Conservation (phyloP, 345 rosid genomes). For the Gossypium rotundifolium region DNA sequence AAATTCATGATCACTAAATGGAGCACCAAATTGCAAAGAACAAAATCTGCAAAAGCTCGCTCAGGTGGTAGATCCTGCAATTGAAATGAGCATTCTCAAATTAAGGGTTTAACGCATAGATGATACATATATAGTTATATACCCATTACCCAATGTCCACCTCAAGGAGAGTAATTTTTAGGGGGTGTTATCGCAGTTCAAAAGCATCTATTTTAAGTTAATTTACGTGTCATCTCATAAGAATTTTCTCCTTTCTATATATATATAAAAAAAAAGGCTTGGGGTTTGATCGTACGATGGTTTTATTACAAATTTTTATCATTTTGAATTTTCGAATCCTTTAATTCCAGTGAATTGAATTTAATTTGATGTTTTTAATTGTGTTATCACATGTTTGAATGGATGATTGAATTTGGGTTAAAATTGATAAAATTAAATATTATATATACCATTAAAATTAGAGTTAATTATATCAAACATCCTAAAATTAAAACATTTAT, state of each 20-base stretch:
- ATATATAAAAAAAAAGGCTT: too few relatives aligned
- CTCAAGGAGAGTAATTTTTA: not conserved
- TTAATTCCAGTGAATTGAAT: too few relatives aligned
- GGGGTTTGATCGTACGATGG: too few relatives aligned
- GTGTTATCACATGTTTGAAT: too few relatives aligned
- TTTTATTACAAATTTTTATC: too few relatives aligned
- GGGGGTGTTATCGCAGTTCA: not conserved
- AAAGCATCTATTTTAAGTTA: not conserved
- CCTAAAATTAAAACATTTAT: too few relatives aligned
- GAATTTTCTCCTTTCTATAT: not conserved
- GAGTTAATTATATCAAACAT: too few relatives aligned
- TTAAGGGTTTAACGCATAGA: not conserved
- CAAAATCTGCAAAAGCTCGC: slow-evolving; percentile 83
- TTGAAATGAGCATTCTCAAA: slow-evolving; percentile 1
- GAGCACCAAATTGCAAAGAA: slow-evolving; percentile 84
- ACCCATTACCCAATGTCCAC: not conserved
- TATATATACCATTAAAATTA: too few relatives aligned
- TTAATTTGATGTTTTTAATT: too few relatives aligned
- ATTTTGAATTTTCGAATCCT: too few relatives aligned
- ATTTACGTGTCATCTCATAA: not conserved
- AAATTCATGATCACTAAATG: slow-evolving; percentile 87
- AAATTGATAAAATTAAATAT: too few relatives aligned
- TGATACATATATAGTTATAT: not conserved
- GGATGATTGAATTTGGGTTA: too few relatives aligned
- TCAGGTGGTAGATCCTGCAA: slow-evolving; percentile 70